phyloP scores from a whole-genome alignment of 768 basidiomycete genomes.

The Collybia sp. region DNA sequence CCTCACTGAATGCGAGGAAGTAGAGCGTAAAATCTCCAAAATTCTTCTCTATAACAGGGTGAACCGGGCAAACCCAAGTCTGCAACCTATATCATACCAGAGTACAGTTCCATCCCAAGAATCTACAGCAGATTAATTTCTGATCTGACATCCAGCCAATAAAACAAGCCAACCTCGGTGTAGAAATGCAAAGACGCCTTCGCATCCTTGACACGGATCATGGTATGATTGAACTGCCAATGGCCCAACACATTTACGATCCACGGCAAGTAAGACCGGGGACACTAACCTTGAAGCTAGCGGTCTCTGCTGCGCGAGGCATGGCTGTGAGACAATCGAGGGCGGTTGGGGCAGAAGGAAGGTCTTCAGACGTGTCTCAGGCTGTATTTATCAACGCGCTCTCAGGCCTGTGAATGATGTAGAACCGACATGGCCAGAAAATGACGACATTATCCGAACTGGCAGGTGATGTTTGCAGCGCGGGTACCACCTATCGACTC shows the following conservation, averaged over 20 bases:
- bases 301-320: constrained; percentile 62
- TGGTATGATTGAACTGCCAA: constrained; percentile 76
- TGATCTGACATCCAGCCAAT: too few relatives aligned
- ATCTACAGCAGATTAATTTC: constrained; percentile 25
- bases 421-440: too few relatives aligned
- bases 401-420: too few relatives aligned
- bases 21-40: constrained; percentile 70
- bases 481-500: too few relatives aligned
- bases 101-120: constrained; percentile 75
- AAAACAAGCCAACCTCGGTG: constrained; percentile 1
- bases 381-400: too few relatives aligned
- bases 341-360: neutral
- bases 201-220: constrained; percentile 87
- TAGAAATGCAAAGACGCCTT: constrained; percentile 81
- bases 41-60: constrained; percentile 37
- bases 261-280: neutral
- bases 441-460: too few relatives aligned
- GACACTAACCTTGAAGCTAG: constrained; percentile 50
- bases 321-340: constrained; percentile 26
- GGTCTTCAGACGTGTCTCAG: neutral
- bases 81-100: constrained; percentile 28
- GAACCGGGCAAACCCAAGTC: neutral
- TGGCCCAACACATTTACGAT: neutral
- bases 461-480: too few relatives aligned
- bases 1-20: constrained; percentile 79